Base-by-base conservation (phyloP, 352 stramenopile species). In the Globisporangium nunn region DNA sequence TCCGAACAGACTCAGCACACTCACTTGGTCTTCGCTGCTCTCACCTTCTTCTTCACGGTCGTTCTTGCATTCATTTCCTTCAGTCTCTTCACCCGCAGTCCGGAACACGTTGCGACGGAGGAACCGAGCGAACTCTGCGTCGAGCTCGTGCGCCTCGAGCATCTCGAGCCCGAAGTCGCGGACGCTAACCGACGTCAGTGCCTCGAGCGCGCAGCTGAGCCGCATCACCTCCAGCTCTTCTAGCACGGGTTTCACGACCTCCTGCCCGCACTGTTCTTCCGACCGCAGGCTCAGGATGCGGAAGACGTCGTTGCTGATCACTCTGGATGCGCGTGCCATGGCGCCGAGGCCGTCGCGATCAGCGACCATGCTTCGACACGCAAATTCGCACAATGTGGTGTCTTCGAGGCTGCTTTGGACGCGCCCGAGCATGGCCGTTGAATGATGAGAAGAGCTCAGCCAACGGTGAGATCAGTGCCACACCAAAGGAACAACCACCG, bases 231-330 rank as follows among this genome's bases (percentile, higher is more conserved):
- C 80, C 37, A 78, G 33, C 41, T 91, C 82, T 7, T 74, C 63
- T 23, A 91, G 56, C 31, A 89, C 71, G 0, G 78, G 75, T 44
- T 93, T 89, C 29, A 87, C 53, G 5, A 88, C 69, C 54, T 83
- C 74, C 4, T 77, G 72, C 51, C 78, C 75, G 40, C 89, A 86
- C 35, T 93, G 79, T 3, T 71, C 61, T 43, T 86, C 74, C 0
- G 58, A 11, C 4, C 73, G 52, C 43, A 89, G 64, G 17, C 62
- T 66, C 62, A 92, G 17, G 31, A 90, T 54, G 17, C 78, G 75
- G 59, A 86, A 90, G 57, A 70, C 82, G 41, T 69, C 43, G 37
- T 44, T 39, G 30, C 45, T 52, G 46, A 65, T 39, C 11, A 23
- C 23, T 23, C 23, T 23, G 0, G 23, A 23, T 1, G 23, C 23